Base-by-base conservation (phyloP, 805 yeast species). In the Pichia scutulata region DNA sequence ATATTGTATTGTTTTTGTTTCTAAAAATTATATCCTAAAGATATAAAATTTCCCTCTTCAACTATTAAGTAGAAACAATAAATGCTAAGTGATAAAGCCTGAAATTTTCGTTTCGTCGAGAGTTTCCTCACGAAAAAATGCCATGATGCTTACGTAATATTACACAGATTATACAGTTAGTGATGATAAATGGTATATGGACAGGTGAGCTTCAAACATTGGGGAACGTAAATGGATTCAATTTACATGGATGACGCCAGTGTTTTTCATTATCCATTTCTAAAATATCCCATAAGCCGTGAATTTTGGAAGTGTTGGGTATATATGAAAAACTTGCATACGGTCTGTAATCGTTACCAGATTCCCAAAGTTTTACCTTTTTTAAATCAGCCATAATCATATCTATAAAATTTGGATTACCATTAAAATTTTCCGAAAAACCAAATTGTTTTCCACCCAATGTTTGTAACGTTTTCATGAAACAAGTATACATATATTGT, bases 231-330 rank as follows among this genome's bases (percentile, higher is more conserved):
- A 33, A 12, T 16, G 37, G 37, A 19, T 33, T 33, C n/a, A 33
- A 5, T n/a, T n/a, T 33, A 33, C 37, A 33, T 2, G 37, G 37
- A 33, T 2, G n/a, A 3, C 9, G n/a, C 7, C 37, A n/a, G 7
- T 4, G 10, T 5, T 33, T 33, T 33, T 3, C 37, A 33, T 7
- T 7, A n/a, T n/a, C n/a, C 37, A 33, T 33, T 33, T 28, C 45
- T 5, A 36, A 41, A n/a, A 41, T 44, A n/a, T 30, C 36, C 49
- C 49, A 47, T 19, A 47, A 41, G 3, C 39, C 16, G 9, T n/a
- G 19, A 14, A 33, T 9, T 33, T 33, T 33, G 37, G 37, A 33
- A 33, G 7, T n/a, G n/a, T 33, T 33, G 10, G 37, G 19, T 33
- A 33, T 33, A 3, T 33, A 5, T n/a, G 37, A 7, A 33, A 33